phyloP scores from a whole-genome alignment of 2,329 filamentous ascomycete species.

The Trichoderma guizhouense region DNA sequence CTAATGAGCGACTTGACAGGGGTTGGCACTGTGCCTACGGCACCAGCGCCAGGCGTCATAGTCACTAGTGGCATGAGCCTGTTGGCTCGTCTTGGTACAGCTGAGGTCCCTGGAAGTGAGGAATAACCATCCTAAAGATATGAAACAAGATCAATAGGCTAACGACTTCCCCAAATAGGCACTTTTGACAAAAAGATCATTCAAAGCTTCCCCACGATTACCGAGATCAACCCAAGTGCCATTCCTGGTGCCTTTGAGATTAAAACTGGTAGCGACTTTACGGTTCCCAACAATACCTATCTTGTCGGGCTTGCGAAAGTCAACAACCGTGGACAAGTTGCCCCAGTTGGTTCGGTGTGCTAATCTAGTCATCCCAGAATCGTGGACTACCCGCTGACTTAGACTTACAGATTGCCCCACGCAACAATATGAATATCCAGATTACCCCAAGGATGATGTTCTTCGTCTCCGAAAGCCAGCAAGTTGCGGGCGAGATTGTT shows the following conservation, averaged over 20 bases:
- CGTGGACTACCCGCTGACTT: neutral
- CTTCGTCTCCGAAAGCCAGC: conserved; percentile 5
- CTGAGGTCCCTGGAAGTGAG: conserved; percentile 1
- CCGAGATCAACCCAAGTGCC: neutral
- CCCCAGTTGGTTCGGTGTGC: conserved; percentile 9
- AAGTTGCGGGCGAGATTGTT: conserved; percentile 12
- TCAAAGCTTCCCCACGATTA: neutral
- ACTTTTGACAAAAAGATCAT: conserved; percentile 2
- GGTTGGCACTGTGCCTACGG: neutral
- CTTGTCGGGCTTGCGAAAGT: conserved; percentile 14
- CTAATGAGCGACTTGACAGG: neutral
- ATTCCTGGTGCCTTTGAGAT: neutral
- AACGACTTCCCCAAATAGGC: neutral
- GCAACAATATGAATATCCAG: conserved; percentile 4
- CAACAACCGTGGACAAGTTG: conserved; percentile 14
- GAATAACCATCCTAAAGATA: neutral
- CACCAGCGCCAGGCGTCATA: conserved; percentile 2
- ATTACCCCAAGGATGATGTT: conserved; percentile 14
- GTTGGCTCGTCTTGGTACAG: neutral
- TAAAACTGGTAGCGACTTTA: neutral
- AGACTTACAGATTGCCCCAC: conserved; percentile 6
- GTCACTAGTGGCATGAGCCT: neutral
- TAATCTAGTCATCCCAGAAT: neutral
- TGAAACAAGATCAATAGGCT: too few species aligned
- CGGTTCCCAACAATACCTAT: neutral